phyloP scores from a whole-genome alignment of 108 stramenopile genomes.

The Nitzschia palea region DNA sequence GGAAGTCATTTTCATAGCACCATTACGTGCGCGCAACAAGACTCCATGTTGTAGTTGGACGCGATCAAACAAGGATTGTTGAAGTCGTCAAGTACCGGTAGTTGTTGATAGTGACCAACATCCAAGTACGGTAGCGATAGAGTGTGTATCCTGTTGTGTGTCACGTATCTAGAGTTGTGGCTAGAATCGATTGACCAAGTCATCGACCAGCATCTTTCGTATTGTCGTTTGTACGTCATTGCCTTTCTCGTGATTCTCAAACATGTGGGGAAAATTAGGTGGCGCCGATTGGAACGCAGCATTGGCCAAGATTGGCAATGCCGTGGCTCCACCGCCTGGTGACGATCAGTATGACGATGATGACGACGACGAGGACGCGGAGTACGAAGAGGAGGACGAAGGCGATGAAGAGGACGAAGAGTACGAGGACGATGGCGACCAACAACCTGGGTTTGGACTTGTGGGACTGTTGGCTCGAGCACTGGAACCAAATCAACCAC shows the following conservation, averaged over 20 bases:
- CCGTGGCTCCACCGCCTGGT: conserved; percentile 41
- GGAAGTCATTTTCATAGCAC: too few species aligned
- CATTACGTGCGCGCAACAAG: too few species aligned
- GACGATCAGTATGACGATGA: conserved; percentile 34
- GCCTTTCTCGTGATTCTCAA: not conserved
- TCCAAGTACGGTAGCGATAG: too few species aligned
- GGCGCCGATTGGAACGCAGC: conserved; percentile 27
- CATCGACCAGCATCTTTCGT: not conserved
- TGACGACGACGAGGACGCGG: conserved; percentile 31
- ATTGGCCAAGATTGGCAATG: conserved; percentile 40
- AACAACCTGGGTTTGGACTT: conserved; percentile 25
- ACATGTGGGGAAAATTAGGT: conserved; percentile 41
- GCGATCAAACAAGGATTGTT: too few species aligned
- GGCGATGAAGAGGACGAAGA: conserved; percentile 23
- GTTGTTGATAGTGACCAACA: too few species aligned
- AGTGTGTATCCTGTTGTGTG: too few species aligned
- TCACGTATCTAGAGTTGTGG: too few species aligned
- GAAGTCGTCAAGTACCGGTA: too few species aligned
- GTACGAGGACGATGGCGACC: conserved; percentile 3
- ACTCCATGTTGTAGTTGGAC: too few species aligned
- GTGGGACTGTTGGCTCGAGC: conserved; percentile 32
- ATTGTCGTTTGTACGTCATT: not conserved
- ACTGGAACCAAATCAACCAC: conserved; percentile 17
- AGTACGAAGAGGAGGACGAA: conserved; percentile 28
- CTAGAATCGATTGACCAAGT: too few species aligned